Evolutionary conservation across 1,139 yeast species (phyloP), one percentile per base, ranked within the genome.

Genomic region (Yarrowia galli): DNA sequence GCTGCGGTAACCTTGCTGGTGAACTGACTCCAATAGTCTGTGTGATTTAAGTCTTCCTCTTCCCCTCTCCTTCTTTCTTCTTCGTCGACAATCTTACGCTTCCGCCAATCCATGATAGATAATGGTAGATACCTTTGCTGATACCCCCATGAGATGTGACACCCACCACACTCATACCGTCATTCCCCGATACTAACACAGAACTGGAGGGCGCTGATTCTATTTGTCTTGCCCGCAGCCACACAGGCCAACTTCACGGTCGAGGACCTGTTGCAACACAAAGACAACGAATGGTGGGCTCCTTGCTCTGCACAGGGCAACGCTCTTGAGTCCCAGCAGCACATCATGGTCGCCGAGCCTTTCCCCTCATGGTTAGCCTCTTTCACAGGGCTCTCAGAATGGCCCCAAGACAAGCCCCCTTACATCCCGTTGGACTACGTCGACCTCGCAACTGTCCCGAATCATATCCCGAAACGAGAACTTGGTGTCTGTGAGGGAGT

Each of bases 381-480:
- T 12, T 84, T 91, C 71, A 92, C 97, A 0, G 93, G 93, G 0
- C 75, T 91, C 65, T 78, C 73, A 0, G 83, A 83, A 68, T 92
- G 98, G 98, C 98, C 98, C 0, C 93, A 88, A 0, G 76, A 85
- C 67, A 87, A 88, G 65, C 97, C 97, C 3, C 97, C 98, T 0
- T 92, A 91, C 76, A 88, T 92, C 40, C 93, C 97, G 1, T 79
- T 90, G 70, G 90, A 88, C 71, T 87, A 87, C 72, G 86, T 92
- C 70, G 85, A 89, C 73, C 80, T 91, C 67, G 71, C 74, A 12
- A 75, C 75, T 28, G 81, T 91, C 45, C 87, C 89, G 7, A 70
- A 77, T 35, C 46, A 54, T 48, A 80, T 82, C 46, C 82, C 85
- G 15, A 75, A 76, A 7, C 88, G 92, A 72, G 74, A 76, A 7